Evolutionary conservation across 768 basidiomycete genomes (phyloP).

Genomic region (Boletellus ananiceps): DNA sequence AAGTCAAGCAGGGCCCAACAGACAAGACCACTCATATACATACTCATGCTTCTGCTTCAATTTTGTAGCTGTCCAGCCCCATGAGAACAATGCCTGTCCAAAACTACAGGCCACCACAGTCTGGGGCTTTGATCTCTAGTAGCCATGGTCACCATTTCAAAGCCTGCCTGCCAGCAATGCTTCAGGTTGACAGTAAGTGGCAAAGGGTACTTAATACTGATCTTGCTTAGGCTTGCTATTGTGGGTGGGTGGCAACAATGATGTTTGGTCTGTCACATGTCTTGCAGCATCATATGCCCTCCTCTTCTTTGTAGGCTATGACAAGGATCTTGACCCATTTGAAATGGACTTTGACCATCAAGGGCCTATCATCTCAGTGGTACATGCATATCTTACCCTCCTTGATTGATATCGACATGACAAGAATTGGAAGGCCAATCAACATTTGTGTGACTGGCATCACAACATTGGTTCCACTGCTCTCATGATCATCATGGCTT

Average conservation of each 20-base stretch:
- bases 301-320: neutral
- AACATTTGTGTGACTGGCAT: conserved; percentile 4
- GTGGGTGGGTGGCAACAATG: neutral
- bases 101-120: neutral
- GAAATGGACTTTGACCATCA: neutral
- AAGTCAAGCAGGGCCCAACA: neutral
- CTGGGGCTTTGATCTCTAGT: too few relatives aligned
- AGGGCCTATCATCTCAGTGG: neutral
- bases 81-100: too few relatives aligned
- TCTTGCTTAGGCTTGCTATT: neutral
- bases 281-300: neutral
- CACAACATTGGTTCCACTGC: conserved; percentile 3
- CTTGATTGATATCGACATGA: too few relatives aligned
- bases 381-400: neutral
- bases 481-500: conserved; percentile 1
- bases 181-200: neutral
- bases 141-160: too few relatives aligned
- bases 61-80: too few relatives aligned
- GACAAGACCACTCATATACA: too few relatives aligned
- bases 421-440: neutral
- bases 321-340: neutral
- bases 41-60: neutral
- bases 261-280: neutral
- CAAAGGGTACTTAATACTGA: neutral
- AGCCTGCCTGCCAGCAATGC: neutral